Evolutionary conservation across 345 rosid species (phyloP).

Genomic region (Eucalyptus pauciflora): DNA sequence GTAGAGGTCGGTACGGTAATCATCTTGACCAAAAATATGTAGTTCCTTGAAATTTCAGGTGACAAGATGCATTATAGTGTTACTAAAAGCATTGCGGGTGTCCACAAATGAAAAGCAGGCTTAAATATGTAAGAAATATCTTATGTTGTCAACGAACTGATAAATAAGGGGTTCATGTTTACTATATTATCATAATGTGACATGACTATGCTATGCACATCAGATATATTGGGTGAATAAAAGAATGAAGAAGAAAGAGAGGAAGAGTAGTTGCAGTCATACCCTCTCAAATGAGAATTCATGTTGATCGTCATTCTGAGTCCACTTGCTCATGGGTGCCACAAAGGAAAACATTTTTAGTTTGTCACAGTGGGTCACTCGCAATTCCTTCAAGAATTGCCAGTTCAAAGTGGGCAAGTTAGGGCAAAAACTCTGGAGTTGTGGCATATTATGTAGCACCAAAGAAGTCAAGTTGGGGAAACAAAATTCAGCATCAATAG

Average conservation of each 20-base stretch:
- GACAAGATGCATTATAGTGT: neutral
- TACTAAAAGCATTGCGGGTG: neutral
- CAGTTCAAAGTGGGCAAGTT: neutral
- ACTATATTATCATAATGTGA: neutral
- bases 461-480: no score
- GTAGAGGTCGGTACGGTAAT: no score
- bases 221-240: neutral
- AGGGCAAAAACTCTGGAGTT: neutral
- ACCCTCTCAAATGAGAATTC: neutral
- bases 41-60: no score
- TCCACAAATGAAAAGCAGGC: no score
- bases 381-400: neutral
- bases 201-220: neutral
- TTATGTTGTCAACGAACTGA: neutral
- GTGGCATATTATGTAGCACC: no score
- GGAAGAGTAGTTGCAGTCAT: neutral
- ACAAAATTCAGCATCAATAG: no score
- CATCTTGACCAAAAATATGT: no score
- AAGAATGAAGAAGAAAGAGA: neutral
- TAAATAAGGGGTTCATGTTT: rapidly evolving
- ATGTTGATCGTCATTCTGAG: rapidly evolving
- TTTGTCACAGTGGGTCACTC: neutral
- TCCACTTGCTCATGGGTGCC: neutral
- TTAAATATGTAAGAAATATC: neutral
- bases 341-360: no score